phyloP scores from a whole-genome alignment of 352 stramenopile species.

The Blastocystis sp. region DNA sequence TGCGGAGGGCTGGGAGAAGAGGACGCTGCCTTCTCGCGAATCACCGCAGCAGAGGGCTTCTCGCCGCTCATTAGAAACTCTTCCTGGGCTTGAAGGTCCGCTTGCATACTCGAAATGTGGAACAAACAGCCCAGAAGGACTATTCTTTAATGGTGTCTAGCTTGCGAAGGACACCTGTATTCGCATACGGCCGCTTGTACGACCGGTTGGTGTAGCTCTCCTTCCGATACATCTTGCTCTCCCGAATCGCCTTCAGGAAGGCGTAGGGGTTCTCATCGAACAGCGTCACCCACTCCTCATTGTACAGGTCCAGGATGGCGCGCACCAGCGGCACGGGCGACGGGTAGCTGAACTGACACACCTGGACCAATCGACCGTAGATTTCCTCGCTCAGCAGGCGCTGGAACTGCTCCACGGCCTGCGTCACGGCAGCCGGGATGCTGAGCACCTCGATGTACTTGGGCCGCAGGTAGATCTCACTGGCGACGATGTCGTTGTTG shows the following conservation, averaged over 20 bases:
- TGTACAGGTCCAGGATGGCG: constrained; percentile 59
- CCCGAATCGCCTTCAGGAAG: constrained; percentile 63
- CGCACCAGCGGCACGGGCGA: constrained; percentile 51
- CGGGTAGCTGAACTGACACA: constrained; percentile 63
- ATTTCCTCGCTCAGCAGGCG: constrained; percentile 37
- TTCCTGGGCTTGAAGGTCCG: constrained; percentile 33
- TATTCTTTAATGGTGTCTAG: constrained; percentile 30
- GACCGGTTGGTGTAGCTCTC: constrained; percentile 64
- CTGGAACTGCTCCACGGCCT: constrained; percentile 50
- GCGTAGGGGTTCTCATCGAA: constrained; percentile 58
- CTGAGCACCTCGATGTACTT: constrained; percentile 40
- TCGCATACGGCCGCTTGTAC: background rate
- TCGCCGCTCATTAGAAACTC: constrained; percentile 29
- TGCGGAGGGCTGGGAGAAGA: background rate
- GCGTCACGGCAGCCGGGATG: constrained; percentile 9
- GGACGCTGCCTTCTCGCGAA: background rate
- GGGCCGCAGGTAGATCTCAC: constrained; percentile 38
- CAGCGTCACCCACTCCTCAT: constrained; percentile 30
- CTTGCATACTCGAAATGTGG: constrained; percentile 6
- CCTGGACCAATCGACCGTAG: constrained; percentile 53
- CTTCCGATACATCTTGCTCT: constrained; percentile 52
- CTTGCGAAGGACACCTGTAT: background rate
- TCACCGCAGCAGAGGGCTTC: constrained; percentile 22
- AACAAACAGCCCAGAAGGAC: constrained; percentile 49
- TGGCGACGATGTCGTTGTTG: background rate